Conservation (phyloP, 1,139 yeast species). For the Hansenula sp. region DNA sequence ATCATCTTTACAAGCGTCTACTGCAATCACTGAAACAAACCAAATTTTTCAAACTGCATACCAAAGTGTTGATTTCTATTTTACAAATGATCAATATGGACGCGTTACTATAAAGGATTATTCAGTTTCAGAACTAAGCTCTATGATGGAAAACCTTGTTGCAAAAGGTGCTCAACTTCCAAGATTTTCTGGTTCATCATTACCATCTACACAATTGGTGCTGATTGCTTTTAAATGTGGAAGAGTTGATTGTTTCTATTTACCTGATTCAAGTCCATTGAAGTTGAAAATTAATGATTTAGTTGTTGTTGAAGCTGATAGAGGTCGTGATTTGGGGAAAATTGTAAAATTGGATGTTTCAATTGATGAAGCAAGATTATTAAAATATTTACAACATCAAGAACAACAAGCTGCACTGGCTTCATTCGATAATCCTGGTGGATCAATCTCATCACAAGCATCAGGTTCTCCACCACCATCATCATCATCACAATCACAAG, state of each 20-base stretch:
- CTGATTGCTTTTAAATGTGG: conserved; percentile 86
- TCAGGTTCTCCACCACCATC: conserved; percentile 6
- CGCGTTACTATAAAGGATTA: conserved; percentile 17
- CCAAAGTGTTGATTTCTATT: conserved; percentile 18
- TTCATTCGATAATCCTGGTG: conserved; percentile 26
- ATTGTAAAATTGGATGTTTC: conserved; percentile 64
- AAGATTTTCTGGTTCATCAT: conserved; percentile 10
- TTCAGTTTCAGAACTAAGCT: conserved; percentile 2
- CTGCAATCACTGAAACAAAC: conserved; percentile 13
- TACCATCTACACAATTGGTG: conserved; percentile 41
- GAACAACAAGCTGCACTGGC: conserved; percentile 48
- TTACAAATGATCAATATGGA: conserved; percentile 18
- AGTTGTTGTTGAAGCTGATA: conserved; percentile 93
- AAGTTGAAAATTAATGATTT: conserved; percentile 64
- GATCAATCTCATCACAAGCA: conserved; percentile 21
- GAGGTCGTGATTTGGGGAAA: conserved; percentile 89
- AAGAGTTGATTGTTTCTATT: conserved; percentile 76
- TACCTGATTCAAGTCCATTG: conserved; percentile 51
- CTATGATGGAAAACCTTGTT: conserved; percentile 10
- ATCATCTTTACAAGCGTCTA: background rate
- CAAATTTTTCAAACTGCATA: conserved; percentile 13
- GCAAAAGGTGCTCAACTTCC: conserved; percentile 15
- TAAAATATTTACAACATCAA: conserved; percentile 53
- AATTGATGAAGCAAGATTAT: conserved; percentile 73
- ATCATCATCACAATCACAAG: conserved; percentile 12